phyloP scores from a whole-genome alignment of 495 filamentous ascomycete species.

The Bathelium albidoporum region DNA sequence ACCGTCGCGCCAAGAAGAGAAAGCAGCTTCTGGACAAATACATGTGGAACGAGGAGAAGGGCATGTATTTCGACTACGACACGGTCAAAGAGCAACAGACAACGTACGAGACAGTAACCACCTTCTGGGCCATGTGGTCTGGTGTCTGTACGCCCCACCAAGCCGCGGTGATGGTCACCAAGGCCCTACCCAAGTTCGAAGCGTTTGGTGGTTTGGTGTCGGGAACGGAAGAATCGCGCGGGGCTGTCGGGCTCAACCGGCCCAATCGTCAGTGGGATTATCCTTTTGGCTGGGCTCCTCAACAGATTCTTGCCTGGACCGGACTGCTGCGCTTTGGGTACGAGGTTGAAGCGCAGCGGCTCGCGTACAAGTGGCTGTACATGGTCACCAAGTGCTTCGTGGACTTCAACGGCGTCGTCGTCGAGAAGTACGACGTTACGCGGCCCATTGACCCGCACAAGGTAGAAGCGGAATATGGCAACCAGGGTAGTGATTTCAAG shows the following conservation, averaged over 20 bases:
- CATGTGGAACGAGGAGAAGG: conserved; percentile 78
- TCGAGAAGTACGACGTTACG: conserved; percentile 98
- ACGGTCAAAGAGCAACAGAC: conserved; percentile 66
- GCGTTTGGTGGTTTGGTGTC: conserved; percentile 78
- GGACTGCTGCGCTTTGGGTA: conserved; percentile 86
- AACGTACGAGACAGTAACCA: conserved; percentile 76
- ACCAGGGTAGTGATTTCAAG: conserved; percentile 88
- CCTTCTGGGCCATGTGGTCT: conserved; percentile 96
- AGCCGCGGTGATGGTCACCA: conserved; percentile 63
- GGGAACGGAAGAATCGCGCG: conserved; percentile 77
- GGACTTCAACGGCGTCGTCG: conserved; percentile 93
- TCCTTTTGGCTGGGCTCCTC: conserved; percentile 94
- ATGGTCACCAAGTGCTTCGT: conserved; percentile 97
- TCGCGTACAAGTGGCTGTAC: conserved; percentile 91
- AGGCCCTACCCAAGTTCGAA: conserved; percentile 76
- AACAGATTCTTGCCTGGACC: conserved; percentile 96
- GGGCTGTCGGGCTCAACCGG: conserved; percentile 62
- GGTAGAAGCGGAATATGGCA: conserved; percentile 94
- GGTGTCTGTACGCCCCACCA: conserved; percentile 71
- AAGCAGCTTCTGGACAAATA: conserved; percentile 77
- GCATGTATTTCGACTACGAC: conserved; percentile 96
- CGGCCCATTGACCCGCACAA: conserved; percentile 76
- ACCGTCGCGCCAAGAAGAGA: conserved; percentile 68
- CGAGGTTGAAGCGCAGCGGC: conserved; percentile 70
- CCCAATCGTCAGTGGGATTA: conserved; percentile 98